Evolutionary conservation across 495 filamentous ascomycete species (phyloP).

Genomic region (Penicillium antarcticum): DNA sequence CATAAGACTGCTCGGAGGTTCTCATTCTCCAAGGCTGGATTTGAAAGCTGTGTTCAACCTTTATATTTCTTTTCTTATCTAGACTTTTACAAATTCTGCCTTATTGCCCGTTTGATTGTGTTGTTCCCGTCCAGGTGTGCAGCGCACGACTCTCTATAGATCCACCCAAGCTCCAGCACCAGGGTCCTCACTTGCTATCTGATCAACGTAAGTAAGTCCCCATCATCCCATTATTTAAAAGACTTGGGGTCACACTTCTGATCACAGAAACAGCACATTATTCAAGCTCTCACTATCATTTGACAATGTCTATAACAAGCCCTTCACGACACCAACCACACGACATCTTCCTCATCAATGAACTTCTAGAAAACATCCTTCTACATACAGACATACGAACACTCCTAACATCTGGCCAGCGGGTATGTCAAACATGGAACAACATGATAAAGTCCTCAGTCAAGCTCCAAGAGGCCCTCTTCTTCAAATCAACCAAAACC

Average conservation of each 20-base stretch:
- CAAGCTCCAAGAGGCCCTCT: slow-evolving; percentile 2
- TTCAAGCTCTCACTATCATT: neutral
- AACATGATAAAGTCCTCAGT: neutral
- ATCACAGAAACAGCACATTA: neutral
- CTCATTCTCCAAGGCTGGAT: neutral
- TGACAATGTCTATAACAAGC: neutral
- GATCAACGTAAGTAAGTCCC: slow-evolving; percentile 1
- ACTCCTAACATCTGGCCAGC: slow-evolving; percentile 8
- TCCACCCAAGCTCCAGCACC: neutral
- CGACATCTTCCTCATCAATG: slow-evolving; percentile 8
- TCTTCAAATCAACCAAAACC: neutral
- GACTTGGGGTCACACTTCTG: neutral
- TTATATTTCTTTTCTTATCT: too few species aligned
- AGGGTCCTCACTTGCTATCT: slow-evolving; percentile 5
- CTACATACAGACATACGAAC: slow-evolving; percentile 5
- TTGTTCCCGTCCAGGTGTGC: neutral
- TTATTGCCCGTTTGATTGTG: neutral
- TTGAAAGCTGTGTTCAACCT: too few species aligned
- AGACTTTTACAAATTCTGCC: too few species aligned
- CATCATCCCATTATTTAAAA: neutral
- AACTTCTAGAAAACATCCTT: slow-evolving; percentile 7
- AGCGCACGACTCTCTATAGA: neutral
- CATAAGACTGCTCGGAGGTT: neutral
- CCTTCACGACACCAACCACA: slow-evolving; percentile 7
- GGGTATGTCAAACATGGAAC: slow-evolving; percentile 8